A percentile compares a stretch with the other conserved stretches of the same genome.
Evolutionary conservation across 2,329 filamentous ascomycete species (phyloP).

Genomic region (Colletotrichum tabaci): DNA sequence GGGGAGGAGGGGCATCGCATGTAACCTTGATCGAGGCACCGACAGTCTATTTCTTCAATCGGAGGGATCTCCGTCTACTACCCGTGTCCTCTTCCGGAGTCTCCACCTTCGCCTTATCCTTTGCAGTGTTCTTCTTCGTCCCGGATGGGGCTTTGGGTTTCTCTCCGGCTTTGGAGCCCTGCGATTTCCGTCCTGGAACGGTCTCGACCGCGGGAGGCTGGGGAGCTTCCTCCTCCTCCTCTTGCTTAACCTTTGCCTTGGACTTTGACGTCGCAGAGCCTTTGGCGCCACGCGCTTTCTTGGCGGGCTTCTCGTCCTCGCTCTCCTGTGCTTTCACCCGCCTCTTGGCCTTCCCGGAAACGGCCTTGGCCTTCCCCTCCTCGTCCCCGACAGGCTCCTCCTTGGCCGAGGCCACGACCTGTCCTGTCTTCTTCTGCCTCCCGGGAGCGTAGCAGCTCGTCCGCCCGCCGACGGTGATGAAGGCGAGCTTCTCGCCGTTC

Average conservation of each 20-base stretch:
- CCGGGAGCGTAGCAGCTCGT: constrained; percentile 91
- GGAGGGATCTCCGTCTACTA: constrained; percentile 48
- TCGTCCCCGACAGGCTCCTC: constrained; percentile 56
- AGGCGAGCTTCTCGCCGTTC: constrained; percentile 87
- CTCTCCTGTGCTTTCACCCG: constrained; percentile 47
- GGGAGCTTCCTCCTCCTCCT: constrained; percentile 17
- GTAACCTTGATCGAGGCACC: constrained; percentile 15
- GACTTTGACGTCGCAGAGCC: constrained; percentile 39
- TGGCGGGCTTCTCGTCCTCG: constrained; percentile 48
- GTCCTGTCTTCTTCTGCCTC: constrained; percentile 84
- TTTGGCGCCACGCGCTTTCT: constrained; percentile 48
- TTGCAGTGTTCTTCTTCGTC: constrained; percentile 23
- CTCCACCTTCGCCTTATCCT: constrained; percentile 25
- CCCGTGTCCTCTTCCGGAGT: constrained; percentile 40
- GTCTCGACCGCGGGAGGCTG: constrained; percentile 36
- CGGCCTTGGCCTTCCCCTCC: constrained; percentile 39
- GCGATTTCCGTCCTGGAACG: constrained; percentile 45
- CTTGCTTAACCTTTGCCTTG: constrained; percentile 31
- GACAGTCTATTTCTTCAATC: constrained; percentile 45
- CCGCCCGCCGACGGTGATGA: constrained; percentile 89
- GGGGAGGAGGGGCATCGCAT: background rate
- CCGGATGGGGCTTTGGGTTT: constrained; percentile 43
- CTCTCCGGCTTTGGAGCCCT: constrained; percentile 47
- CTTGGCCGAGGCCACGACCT: constrained; percentile 59
- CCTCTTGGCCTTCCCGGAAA: constrained; percentile 45